A percentile compares a stretch with the other conserved stretches of the same genome.
These are phyloP conservation scores for Niebla homalea DNA, from an alignment of 495 filamentous ascomycete species.

Conservation along the genomic window DNA sequence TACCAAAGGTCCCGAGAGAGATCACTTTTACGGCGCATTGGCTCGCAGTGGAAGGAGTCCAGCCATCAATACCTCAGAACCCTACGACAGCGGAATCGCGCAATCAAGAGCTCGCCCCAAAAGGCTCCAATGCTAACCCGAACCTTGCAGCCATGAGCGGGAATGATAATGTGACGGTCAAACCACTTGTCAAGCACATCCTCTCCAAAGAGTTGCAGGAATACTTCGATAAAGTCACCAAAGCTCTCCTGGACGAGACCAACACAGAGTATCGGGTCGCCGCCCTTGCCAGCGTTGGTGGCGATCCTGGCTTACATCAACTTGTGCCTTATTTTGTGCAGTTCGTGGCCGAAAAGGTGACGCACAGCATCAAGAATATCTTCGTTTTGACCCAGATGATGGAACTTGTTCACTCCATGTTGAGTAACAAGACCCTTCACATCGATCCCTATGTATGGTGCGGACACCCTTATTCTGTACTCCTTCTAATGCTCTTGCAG, in stretches of 20 bases:
- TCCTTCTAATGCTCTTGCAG: slow-evolving; percentile 20
- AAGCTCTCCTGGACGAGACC: slow-evolving; percentile 68
- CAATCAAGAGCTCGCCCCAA: slow-evolving; percentile 71
- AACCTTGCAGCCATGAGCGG: slow-evolving; percentile 71
- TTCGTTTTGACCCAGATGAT: slow-evolving; percentile 85
- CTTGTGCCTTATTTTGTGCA: slow-evolving; percentile 90
- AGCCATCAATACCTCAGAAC: slow-evolving; percentile 91
- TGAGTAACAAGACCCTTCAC: slow-evolving; percentile 70
- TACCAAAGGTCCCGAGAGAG: slow-evolving; percentile 91
- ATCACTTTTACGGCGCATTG: slow-evolving; percentile 93
- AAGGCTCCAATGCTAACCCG: slow-evolving; percentile 74
- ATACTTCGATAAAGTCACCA: slow-evolving; percentile 92
- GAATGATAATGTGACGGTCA: slow-evolving; percentile 66
- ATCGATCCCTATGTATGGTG: slow-evolving; percentile 70
- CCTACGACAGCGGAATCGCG: slow-evolving; percentile 71
- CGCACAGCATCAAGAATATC: slow-evolving; percentile 71
- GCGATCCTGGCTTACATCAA: slow-evolving; percentile 88
- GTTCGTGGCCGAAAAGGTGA: slow-evolving; percentile 88
- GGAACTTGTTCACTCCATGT: slow-evolving; percentile 68
- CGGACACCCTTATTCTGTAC: background rate
- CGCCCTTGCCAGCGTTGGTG: slow-evolving; percentile 63
- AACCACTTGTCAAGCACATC: slow-evolving; percentile 86
- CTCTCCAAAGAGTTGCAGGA: slow-evolving; percentile 88
- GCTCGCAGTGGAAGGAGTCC: slow-evolving; percentile 91
- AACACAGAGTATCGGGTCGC: slow-evolving; percentile 78